Conservation (phyloP, 2,329 filamentous ascomycete genomes). For the Ploettnerulaceae sp. region DNA sequence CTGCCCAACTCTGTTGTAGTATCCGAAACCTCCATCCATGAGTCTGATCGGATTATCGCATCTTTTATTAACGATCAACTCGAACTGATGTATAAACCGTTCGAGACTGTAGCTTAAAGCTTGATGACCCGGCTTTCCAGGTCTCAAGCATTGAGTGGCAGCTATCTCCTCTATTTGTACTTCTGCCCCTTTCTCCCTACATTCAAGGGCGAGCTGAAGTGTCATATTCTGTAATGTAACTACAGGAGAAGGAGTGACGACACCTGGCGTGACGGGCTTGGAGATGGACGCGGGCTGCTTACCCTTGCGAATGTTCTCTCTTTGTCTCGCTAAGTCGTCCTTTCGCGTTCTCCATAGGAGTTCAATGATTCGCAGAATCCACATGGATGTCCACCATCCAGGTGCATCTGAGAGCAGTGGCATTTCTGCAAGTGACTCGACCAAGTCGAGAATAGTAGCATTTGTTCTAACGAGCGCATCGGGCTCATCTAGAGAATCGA, state of each 20-base stretch:
- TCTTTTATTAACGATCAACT: neutral
- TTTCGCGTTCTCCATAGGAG: neutral
- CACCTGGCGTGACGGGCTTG: neutral
- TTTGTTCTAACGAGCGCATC: neutral
- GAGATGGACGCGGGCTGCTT: neutral
- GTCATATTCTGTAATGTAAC: neutral
- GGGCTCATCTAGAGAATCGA: neutral
- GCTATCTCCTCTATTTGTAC: neutral
- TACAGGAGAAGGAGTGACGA: neutral
- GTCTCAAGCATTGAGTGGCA: neutral
- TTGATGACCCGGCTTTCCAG: neutral
- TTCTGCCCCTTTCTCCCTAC: neutral
- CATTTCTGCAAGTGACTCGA: neutral
- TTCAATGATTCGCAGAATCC: no score
- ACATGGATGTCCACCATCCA: no score
- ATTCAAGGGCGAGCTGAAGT: neutral
- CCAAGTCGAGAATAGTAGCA: neutral
- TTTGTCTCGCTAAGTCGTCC: neutral
- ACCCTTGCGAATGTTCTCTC: neutral
- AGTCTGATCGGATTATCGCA: neutral
- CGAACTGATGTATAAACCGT: slow-evolving; percentile 3
- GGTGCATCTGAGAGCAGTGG: neutral
- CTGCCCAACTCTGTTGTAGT: neutral
- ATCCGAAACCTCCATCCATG: neutral
- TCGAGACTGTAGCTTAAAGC: neutral